Evolutionary conservation across 371 early-diverging fungal species (phyloP).

Genomic region (Zychaea mexicana): DNA sequence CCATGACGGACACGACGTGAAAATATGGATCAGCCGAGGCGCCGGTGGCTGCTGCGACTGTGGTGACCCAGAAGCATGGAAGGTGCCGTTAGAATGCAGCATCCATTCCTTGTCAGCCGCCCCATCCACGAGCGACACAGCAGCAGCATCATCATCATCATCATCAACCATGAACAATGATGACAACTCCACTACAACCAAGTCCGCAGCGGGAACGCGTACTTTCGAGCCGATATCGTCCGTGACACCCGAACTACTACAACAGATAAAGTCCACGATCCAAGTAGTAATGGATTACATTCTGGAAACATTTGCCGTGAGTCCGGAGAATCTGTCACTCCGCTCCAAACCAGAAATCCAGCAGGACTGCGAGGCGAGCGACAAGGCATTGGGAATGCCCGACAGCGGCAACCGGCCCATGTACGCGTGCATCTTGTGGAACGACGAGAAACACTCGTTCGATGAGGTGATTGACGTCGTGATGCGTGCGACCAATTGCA

Average conservation of each 20-base stretch:
- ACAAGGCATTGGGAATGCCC: constrained; percentile 47
- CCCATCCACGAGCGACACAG: not conserved
- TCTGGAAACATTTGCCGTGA: constrained; percentile 80
- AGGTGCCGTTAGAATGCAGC: constrained; percentile 75
- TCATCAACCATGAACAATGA: too few species aligned
- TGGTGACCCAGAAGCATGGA: constrained; percentile 98
- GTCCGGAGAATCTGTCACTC: constrained; percentile 57
- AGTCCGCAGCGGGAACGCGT: too few species aligned
- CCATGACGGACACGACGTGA: constrained; percentile 93
- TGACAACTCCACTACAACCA: not conserved
- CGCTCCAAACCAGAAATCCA: constrained; percentile 24
- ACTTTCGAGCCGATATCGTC: constrained; percentile 6
- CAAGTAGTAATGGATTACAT: constrained; percentile 86
- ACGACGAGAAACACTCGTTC: constrained; percentile 95
- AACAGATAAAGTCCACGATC: constrained; percentile 74
- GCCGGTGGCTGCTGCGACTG: constrained; percentile 98
- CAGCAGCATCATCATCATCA: not conserved
- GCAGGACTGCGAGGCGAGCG: constrained; percentile 34
- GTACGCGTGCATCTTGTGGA: constrained; percentile 86
- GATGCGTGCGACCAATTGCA: constrained; percentile 60
- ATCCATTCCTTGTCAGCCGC: constrained; percentile 75
- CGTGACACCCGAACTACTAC: constrained; percentile 46
- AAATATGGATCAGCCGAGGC: constrained; percentile 77
- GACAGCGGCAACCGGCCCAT: constrained; percentile 11
- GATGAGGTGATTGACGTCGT: constrained; percentile 86